phyloP scores from a whole-genome alignment of 2,329 filamentous ascomycete genomes.

The Chrysoporthe cubensis region DNA sequence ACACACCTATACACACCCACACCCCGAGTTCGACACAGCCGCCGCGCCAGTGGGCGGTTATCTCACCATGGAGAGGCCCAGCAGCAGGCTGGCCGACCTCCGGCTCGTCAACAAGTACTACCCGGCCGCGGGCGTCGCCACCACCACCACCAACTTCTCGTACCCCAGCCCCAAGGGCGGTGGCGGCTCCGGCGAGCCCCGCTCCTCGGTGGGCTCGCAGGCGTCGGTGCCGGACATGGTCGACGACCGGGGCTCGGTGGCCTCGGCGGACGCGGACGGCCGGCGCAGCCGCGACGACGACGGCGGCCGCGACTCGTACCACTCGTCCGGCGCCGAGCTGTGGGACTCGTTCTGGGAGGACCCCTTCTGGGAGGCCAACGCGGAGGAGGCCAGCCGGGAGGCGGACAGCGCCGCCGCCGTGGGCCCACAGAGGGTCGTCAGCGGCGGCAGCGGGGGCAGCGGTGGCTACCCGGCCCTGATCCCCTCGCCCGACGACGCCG shows the following conservation, averaged over 20 bases:
- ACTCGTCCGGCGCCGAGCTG: slow-evolving; percentile 23
- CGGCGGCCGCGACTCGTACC: slow-evolving; percentile 14
- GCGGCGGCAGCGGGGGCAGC: slow-evolving; percentile 8
- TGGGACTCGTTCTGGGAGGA: slow-evolving; percentile 30
- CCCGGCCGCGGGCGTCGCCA: slow-evolving; percentile 12
- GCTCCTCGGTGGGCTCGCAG: slow-evolving; percentile 27
- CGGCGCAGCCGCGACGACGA: background rate
- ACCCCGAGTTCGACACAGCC: background rate
- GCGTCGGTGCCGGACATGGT: slow-evolving; percentile 27
- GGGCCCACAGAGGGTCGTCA: slow-evolving; percentile 3
- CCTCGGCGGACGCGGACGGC: slow-evolving; percentile 24
- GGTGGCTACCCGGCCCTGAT: slow-evolving; percentile 22
- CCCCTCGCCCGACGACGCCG: slow-evolving; percentile 14
- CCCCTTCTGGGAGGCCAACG: slow-evolving; percentile 21
- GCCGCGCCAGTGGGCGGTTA: too few relatives aligned
- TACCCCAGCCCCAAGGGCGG: slow-evolving; percentile 14
- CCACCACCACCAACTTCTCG: slow-evolving; percentile 22
- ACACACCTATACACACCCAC: too few relatives aligned
- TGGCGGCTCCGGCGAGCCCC: background rate
- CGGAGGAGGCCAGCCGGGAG: slow-evolving; percentile 14
- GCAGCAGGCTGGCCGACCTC: slow-evolving; percentile 25
- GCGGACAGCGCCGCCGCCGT: background rate
- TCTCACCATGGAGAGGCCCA: slow-evolving; percentile 23
- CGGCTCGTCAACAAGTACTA: slow-evolving; percentile 30
- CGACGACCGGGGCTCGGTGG: slow-evolving; percentile 26